Base-by-base conservation (phyloP, 2,329 filamentous ascomycete genomes). In the Trichophaea hybrida region DNA sequence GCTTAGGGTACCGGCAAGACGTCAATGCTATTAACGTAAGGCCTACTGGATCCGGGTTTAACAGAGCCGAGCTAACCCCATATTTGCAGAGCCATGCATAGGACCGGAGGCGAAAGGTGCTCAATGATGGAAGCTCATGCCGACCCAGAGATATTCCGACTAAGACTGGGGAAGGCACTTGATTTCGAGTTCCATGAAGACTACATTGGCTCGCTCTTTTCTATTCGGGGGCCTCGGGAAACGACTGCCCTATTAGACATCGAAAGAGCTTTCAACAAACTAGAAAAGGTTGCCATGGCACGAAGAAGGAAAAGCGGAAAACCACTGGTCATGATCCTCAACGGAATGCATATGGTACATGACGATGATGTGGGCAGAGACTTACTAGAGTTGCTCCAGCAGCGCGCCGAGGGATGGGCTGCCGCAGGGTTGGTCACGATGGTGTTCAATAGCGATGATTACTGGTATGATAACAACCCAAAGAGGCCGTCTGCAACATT, bases 171-270 rank as follows among this genome's bases (percentile, higher is more conserved):
- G 32, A 96, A 95, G 71, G 88, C 90, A 1, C 77, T 98, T 44
- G 90, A 98, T 71, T 98, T 90, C 71, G 93, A 98, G 70, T 98
- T 86, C 68, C 88, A 97, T 70, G 93, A 97, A 74, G 93, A 98
- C 75, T 96, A 94, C 69, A 96, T 98, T 63, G 93, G 93, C 49
- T 88, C 87, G 5, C 85, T 98, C 61, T 98, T 98, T 72, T 94
- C 87, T 61, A 94, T 98, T 69, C 82, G 86, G 34, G 93, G 93
- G 0, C 93, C 93, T 0, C 81, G 93, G 48, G 93, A 98, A 69
- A 90, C 88, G 2, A 94, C 88, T 0, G 89, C 93, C 4, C 76
- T 98, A 37, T 78, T 98, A 1, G 93, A 98, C 70, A 96, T 98
- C 64, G 93, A 98, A 71, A 82, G 93, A 33, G 93, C 93, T 0